These are phyloP conservation scores for Thyridium curvatum DNA, from an alignment of 2,329 filamentous ascomycete species.

Conservation along the genomic window DNA sequence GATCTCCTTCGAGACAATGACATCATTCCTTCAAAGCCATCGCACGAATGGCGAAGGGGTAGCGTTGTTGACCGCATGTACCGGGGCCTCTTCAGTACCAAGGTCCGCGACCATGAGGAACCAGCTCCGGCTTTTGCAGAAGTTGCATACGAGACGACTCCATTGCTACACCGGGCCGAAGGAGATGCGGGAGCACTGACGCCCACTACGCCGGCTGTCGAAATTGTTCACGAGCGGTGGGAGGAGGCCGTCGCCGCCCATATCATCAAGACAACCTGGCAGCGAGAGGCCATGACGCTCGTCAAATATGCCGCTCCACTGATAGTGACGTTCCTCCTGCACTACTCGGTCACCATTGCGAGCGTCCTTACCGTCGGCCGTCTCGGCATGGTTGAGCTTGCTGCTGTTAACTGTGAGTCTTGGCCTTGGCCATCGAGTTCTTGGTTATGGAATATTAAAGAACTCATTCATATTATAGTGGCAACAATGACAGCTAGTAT, in stretches of 20 bases:
- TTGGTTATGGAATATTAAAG: too few species aligned
- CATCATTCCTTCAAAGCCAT: constrained; percentile 4
- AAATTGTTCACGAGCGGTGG: constrained; percentile 1
- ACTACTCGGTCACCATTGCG: constrained; percentile 57
- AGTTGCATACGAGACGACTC: too few species aligned
- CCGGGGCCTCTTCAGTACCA: constrained; percentile 6
- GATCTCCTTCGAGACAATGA: constrained; percentile 6
- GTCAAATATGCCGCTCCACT: constrained; percentile 48
- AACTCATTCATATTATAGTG: too few species aligned
- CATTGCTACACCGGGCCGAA: too few species aligned
- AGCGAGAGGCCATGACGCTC: constrained; percentile 61
- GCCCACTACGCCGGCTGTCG: constrained; percentile 1
- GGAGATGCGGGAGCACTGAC: neutral
- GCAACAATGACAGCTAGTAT: constrained; percentile 59
- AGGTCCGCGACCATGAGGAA: constrained; percentile 4
- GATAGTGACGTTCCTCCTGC: constrained; percentile 52
- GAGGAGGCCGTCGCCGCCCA: constrained; percentile 51
- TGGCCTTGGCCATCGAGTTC: too few species aligned
- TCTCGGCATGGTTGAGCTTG: constrained; percentile 51
- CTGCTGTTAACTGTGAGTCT: constrained; percentile 40
- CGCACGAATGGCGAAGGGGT: neutral
- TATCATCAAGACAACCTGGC: constrained; percentile 68
- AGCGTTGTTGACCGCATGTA: constrained; percentile 3
- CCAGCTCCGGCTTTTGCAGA: neutral
- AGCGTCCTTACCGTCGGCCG: constrained; percentile 56